phyloP scores from a whole-genome alignment of 192 early-diverging fungal species.

The Ambispora gerdemannii region DNA sequence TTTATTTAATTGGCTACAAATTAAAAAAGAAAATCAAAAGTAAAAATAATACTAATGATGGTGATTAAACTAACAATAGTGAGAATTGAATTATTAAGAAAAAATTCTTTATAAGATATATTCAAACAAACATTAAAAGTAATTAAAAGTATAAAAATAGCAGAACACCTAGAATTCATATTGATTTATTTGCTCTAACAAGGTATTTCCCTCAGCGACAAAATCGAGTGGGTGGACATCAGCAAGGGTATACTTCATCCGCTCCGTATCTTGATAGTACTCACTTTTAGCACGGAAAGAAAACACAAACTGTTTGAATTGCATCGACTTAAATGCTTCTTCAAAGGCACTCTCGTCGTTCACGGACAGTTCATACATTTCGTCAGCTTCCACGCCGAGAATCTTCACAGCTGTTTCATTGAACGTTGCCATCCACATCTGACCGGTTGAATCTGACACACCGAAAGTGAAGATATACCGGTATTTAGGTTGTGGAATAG shows the following conservation, averaged over 20 bases:
- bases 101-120: too few species aligned
- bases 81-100: too few species aligned
- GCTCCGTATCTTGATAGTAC: not conserved
- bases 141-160: too few species aligned
- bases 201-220: not conserved
- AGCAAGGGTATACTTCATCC: not conserved
- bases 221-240: not conserved
- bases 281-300: too few species aligned
- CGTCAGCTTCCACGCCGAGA: slow-evolving; percentile 67
- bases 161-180: not conserved
- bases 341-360: too few species aligned
- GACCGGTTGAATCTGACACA: slow-evolving; percentile 75
- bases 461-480: slow-evolving; percentile 79
- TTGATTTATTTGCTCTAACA: not conserved
- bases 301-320: too few species aligned
- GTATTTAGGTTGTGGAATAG: not conserved
- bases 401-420: slow-evolving; percentile 73
- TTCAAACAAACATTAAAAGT: too few species aligned
- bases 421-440: slow-evolving; percentile 81
- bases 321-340: too few species aligned
- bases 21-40: too few species aligned
- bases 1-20: too few species aligned
- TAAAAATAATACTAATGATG: too few species aligned
- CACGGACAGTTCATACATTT: slow-evolving; percentile 50
- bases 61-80: too few species aligned